Evolutionary conservation across 345 rosid genomes (phyloP), one percentile per base, ranked within the genome.

Genomic region (Xanthoceras sorbifolium): DNA sequence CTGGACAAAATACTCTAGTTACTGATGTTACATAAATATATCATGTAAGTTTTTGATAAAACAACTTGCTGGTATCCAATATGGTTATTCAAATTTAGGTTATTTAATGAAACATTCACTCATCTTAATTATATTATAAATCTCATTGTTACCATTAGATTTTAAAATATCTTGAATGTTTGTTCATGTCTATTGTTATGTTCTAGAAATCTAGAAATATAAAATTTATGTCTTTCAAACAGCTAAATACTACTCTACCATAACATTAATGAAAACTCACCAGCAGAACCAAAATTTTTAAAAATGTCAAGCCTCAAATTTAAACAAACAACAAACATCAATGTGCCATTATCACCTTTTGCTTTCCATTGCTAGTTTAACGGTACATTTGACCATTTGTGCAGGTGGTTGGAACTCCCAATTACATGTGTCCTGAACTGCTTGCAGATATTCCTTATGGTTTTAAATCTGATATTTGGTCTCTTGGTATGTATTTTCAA

Each of bases 351-450:
- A 23, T 12, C 29, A 50, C 50, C 67, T 20, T 74, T 69, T 69
- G 69, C 55, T 50, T 77, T 82, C 77, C 55, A 64, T 59, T 23
- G 65, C 73, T 69, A 50, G 80, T 60, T 67, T 79, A 68, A 67
- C 59, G 17, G 34, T 26, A 57, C 64, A 26, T 70, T 59, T n/a
- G 32, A 42, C 36, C 54, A 76, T 17, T 59, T 77, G 32, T 77
- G 81, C 86, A 96, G 99, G 98, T 96, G 71, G 99, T 96, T 85
- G 99, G 99, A 83, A 96, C 99, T 81, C 99, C 98, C 69, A 96
- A 96, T 82, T 96, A 93, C 86, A 96, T 96, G 98, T 96, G 99
- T 82, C 99, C 99, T 20, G 99, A 96, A 79, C 87, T 96, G 73
- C 98, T 93, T 81, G 92, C 98, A 32, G 99, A 93, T 82, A 96